Conservation (phyloP, 1,139 yeast genomes). For the Sugiyamaella japonica region DNA sequence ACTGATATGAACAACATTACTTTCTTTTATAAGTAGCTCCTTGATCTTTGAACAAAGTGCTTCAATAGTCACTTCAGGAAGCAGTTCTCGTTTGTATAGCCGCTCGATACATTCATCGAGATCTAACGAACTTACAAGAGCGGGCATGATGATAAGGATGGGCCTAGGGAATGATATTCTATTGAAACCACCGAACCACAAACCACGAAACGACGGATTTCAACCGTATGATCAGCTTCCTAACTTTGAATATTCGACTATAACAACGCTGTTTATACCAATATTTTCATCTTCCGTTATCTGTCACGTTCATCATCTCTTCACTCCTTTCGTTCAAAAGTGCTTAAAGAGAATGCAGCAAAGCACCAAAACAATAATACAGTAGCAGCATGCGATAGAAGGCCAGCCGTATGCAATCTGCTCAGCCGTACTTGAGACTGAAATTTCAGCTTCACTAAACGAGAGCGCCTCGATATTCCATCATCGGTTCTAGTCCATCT, state of each 20-base stretch:
- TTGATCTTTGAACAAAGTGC: conserved; percentile 69
- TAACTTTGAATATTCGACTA: too few relatives aligned
- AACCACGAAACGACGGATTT: too few relatives aligned
- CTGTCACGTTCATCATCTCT: too few relatives aligned
- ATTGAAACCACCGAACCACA: too few relatives aligned
- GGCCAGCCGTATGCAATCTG: not conserved
- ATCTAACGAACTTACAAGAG: conserved; percentile 41
- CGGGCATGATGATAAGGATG: conserved; percentile 22
- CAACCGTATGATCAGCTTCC: too few relatives aligned
- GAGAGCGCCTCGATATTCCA: not conserved
- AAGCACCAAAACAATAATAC: too few relatives aligned
- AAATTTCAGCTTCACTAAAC: not conserved
- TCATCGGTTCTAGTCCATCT: too few relatives aligned
- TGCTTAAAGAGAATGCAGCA: too few relatives aligned
- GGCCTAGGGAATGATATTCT: too few relatives aligned
- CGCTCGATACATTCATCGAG: conserved; percentile 67
- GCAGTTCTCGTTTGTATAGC: conserved; percentile 59
- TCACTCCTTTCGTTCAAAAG: too few relatives aligned
- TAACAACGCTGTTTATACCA: too few relatives aligned
- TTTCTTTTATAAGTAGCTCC: conserved; percentile 72
- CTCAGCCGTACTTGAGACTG: not conserved
- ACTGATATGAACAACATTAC: conserved; percentile 77
- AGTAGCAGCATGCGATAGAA: not conserved
- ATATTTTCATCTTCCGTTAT: too few relatives aligned
- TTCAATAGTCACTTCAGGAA: conserved; percentile 67